These are phyloP conservation scores for Fusarium burgessii DNA, from an alignment of 2,329 filamentous ascomycete genomes.

Conservation along the genomic window DNA sequence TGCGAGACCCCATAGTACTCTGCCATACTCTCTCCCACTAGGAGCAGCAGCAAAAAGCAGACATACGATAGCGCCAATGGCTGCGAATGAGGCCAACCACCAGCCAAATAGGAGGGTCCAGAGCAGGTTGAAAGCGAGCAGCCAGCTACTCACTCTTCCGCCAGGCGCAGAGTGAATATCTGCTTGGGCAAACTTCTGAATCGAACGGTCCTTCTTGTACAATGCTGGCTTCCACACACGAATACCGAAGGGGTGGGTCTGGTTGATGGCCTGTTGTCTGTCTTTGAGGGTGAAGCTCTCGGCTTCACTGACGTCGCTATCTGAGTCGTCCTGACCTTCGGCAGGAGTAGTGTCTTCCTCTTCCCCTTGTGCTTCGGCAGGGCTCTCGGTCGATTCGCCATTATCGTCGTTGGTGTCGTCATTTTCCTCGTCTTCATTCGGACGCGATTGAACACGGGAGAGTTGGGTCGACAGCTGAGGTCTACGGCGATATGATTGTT, in stretches of 20 bases:
- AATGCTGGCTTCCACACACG: constrained; percentile 98
- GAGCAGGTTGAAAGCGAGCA: constrained; percentile 87
- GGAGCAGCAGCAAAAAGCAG: constrained; percentile 82
- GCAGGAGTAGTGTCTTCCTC: constrained; percentile 49
- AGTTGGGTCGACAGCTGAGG: constrained; percentile 51
- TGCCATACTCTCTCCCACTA: constrained; percentile 87
- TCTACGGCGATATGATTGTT: constrained; percentile 55
- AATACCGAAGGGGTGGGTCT: constrained; percentile 98
- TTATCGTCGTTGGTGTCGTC: constrained; percentile 42
- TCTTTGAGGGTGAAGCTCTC: constrained; percentile 99
- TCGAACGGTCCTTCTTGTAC: constrained; percentile 97
- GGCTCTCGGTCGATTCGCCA: constrained; percentile 39
- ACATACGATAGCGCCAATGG: constrained; percentile 80
- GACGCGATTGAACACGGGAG: constrained; percentile 58
- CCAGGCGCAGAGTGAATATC: constrained; percentile 97
- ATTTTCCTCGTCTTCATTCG: constrained; percentile 31
- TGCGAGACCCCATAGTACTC: constrained; percentile 84
- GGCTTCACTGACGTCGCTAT: constrained; percentile 84
- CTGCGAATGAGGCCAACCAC: constrained; percentile 88
- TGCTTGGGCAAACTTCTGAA: constrained; percentile 94
- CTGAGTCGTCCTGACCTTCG: constrained; percentile 70
- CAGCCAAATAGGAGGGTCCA: constrained; percentile 96
- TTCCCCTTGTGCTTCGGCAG: constrained; percentile 48
- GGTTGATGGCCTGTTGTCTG: constrained; percentile 96
- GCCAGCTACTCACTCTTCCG: constrained; percentile 83